A percentile compares a stretch with the other conserved stretches of the same genome.
Evolutionary conservation across 2,329 filamentous ascomycete species (phyloP).

Genomic region (Fusarium humuli): DNA sequence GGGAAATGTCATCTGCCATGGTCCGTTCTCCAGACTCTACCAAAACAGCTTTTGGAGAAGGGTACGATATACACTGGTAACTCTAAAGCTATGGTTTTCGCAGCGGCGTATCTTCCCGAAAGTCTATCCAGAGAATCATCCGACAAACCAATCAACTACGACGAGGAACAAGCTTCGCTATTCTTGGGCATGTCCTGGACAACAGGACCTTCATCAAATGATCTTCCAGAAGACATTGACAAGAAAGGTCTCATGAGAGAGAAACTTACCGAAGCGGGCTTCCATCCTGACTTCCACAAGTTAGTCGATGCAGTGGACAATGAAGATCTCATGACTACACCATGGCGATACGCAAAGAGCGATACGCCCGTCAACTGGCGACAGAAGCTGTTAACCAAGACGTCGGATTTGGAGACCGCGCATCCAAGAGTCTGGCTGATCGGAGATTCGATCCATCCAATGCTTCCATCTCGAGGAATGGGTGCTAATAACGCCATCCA

Average conservation of each 20-base stretch:
- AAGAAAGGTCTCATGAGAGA: neutral
- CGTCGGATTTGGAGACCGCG: accelerated
- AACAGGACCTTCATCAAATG: neutral
- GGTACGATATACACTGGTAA: neutral
- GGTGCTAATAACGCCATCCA: neutral
- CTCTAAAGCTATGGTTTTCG: neutral
- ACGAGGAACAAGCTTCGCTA: neutral
- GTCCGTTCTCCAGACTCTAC: neutral
- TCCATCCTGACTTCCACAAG: neutral
- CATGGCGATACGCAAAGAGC: neutral
- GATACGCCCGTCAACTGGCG: neutral
- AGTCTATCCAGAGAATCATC: accelerated
- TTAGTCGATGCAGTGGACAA: neutral
- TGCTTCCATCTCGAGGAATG: neutral
- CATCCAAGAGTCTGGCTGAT: neutral
- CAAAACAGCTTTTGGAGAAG: neutral
- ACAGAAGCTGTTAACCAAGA: accelerated
- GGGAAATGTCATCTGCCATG: neutral
- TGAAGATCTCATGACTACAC: neutral
- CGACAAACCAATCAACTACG: neutral
- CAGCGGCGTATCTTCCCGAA: neutral
- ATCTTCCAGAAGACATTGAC: neutral
- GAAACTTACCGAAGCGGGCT: neutral
- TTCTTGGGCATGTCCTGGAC: neutral
- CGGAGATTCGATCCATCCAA: neutral